phyloP scores from a whole-genome alignment of 805 yeast genomes.

The Cyberlindnera mrakii region DNA sequence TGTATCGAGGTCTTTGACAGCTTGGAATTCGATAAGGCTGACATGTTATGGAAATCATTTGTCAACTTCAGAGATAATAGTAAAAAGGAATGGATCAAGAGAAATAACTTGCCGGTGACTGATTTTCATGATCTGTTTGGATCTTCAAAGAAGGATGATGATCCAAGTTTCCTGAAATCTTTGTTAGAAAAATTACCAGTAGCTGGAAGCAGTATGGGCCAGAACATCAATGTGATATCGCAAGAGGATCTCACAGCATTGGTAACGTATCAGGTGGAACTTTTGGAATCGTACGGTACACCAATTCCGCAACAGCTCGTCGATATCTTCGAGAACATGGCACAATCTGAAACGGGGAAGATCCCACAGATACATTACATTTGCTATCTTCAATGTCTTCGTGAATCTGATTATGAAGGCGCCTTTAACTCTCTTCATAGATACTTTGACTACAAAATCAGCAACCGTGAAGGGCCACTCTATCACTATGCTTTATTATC shows the following conservation, averaged over 20 bases:
- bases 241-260: conserved; percentile 45
- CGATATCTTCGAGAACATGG: conserved; percentile 38
- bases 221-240: conserved; percentile 34
- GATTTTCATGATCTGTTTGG: conserved; percentile 13
- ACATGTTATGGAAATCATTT: conserved; percentile 37
- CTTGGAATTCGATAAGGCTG: conserved; percentile 41
- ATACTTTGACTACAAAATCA: conserved; percentile 74
- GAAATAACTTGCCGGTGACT: not conserved
- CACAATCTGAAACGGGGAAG: conserved; percentile 37
- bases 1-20: conserved; percentile 35
- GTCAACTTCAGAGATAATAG: conserved; percentile 28
- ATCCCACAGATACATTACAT: conserved; percentile 49
- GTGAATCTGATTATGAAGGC: conserved; percentile 51
- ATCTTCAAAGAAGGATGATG: conserved; percentile 17
- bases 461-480: conserved; percentile 52
- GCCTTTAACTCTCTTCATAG: conserved; percentile 50
- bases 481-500: conserved; percentile 76
- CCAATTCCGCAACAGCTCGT: conserved; percentile 40
- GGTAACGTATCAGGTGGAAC: conserved; percentile 46
- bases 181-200: conserved; percentile 5
- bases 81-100: conserved; percentile 16
- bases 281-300: conserved; percentile 46
- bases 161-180: conserved; percentile 13
- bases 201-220: conserved; percentile 1
- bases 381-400: conserved; percentile 52